Conservation (phyloP, 2,329 filamentous ascomycete species). For the Thelonectria blattea region DNA sequence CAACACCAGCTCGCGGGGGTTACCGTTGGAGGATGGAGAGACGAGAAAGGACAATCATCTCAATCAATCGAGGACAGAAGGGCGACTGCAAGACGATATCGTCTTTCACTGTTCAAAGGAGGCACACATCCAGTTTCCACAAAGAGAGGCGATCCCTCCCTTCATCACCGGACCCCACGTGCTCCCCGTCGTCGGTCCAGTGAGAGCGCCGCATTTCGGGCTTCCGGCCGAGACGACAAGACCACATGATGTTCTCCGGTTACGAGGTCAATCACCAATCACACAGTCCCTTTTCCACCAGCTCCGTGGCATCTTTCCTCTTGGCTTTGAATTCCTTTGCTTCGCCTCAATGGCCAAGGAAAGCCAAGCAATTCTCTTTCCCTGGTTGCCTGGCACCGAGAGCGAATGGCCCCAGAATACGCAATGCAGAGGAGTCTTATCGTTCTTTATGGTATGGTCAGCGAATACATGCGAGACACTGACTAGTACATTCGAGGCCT, state of each 20-base stretch:
- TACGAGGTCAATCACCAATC: slow-evolving; percentile 9
- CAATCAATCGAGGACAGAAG: neutral
- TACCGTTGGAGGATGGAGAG: neutral
- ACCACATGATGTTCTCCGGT: slow-evolving; percentile 13
- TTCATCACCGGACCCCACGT: slow-evolving; percentile 16
- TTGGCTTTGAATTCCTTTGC: slow-evolving; percentile 7
- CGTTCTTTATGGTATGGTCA: neutral
- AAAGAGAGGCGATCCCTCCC: neutral
- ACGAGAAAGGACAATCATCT: neutral
- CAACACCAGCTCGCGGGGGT: neutral
- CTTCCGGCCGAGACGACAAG: neutral
- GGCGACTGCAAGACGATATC: neutral
- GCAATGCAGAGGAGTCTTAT: slow-evolving; percentile 5
- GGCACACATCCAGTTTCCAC: slow-evolving; percentile 4
- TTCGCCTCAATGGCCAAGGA: slow-evolving; percentile 18
- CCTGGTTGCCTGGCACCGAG: neutral
- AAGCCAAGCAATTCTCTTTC: slow-evolving; percentile 10
- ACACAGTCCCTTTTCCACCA: neutral
- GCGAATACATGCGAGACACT: neutral
- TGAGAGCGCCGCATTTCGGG: neutral
- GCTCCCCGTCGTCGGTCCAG: slow-evolving; percentile 12
- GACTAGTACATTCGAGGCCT: neutral
- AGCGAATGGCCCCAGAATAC: slow-evolving; percentile 3
- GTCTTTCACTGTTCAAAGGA: neutral
- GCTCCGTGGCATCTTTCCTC: neutral